Conservation (phyloP, 2,329 filamentous ascomycete species). For the Arthrobotrys pseudoclavata region DNA sequence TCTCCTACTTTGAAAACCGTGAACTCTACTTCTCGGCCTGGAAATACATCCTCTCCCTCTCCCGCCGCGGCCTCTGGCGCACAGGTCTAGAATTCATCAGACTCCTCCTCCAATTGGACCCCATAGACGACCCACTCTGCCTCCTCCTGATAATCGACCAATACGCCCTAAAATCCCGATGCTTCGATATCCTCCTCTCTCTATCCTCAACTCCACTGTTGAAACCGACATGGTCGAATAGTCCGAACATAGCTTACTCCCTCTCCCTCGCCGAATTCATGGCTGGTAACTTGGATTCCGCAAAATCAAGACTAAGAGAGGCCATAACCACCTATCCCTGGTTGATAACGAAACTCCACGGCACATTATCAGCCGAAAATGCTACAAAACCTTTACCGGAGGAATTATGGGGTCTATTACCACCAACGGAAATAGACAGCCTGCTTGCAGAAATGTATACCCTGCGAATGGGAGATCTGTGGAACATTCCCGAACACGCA, state of each 20-base stretch:
- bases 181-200: slow-evolving; percentile 81
- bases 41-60: slow-evolving; percentile 86
- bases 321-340: slow-evolving; percentile 84
- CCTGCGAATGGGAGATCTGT: slow-evolving; percentile 81
- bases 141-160: slow-evolving; percentile 85
- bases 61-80: slow-evolving; percentile 91
- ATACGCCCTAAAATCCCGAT: slow-evolving; percentile 83
- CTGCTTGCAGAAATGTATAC: slow-evolving; percentile 83
- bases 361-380: slow-evolving; percentile 71
- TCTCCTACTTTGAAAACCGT: slow-evolving; percentile 84
- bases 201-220: slow-evolving; percentile 72
- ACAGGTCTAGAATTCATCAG: slow-evolving; percentile 96
- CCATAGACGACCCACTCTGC: slow-evolving; percentile 82
- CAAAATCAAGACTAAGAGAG: slow-evolving; percentile 74
- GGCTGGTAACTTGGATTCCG: slow-evolving; percentile 75
- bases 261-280: slow-evolving; percentile 82
- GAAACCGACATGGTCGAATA: slow-evolving; percentile 69
- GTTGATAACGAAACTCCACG: slow-evolving; percentile 84
- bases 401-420: slow-evolving; percentile 83
- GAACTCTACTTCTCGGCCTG: slow-evolving; percentile 93
- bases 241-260: slow-evolving; percentile 82
- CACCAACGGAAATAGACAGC: slow-evolving; percentile 74
- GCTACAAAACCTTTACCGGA: slow-evolving; percentile 77
- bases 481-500: slow-evolving; percentile 82
- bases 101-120: slow-evolving; percentile 81